Percentiles rank a stretch among this genome's conserved stretches.
Evolutionary conservation across 805 yeast genomes (phyloP).

Genomic region (Starmerella roubikii): DNA sequence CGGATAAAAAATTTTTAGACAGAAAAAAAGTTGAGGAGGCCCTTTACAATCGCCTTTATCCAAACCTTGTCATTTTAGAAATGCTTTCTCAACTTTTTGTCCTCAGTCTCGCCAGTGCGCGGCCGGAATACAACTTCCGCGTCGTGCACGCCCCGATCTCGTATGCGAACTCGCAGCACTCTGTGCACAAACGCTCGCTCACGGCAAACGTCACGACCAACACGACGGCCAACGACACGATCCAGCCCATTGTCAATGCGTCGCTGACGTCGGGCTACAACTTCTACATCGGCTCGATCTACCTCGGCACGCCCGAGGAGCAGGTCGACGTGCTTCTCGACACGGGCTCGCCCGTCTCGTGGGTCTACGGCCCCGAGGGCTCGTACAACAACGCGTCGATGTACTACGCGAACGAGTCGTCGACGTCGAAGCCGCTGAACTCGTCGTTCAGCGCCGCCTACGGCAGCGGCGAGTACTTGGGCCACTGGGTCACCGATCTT

Average conservation of each 20-base stretch:
- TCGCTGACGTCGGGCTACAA: constrained; percentile 23
- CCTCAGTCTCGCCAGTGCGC: constrained; percentile 9
- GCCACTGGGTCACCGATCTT: constrained; percentile 24
- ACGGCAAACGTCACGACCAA: not conserved
- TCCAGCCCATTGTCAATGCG: constrained; percentile 15
- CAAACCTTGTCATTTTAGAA: no score
- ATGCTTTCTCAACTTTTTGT: constrained; percentile 7
- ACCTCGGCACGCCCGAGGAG: constrained; percentile 34
- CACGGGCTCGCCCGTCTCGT: constrained; percentile 39
- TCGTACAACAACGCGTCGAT: constrained; percentile 22
- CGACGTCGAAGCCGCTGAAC: constrained; percentile 25
- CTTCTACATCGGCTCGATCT: constrained; percentile 26
- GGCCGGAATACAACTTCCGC: constrained; percentile 8
- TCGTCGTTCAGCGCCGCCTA: constrained; percentile 31
- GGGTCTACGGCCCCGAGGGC: constrained; percentile 32
- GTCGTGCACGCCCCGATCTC: not conserved
- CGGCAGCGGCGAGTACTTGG: constrained; percentile 25
- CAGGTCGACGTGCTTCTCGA: constrained; percentile 33
- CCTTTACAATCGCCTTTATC: no score
- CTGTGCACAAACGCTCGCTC: not conserved
- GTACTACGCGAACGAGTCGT: constrained; percentile 22
- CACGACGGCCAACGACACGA: constrained; percentile 2
- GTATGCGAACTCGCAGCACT: not conserved
- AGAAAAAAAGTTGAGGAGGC: not conserved
- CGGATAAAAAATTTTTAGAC: not conserved